These are phyloP conservation scores for Wallacemonas rigidus DNA, from an alignment of 208 protist genomes.

Conservation along the genomic window DNA sequence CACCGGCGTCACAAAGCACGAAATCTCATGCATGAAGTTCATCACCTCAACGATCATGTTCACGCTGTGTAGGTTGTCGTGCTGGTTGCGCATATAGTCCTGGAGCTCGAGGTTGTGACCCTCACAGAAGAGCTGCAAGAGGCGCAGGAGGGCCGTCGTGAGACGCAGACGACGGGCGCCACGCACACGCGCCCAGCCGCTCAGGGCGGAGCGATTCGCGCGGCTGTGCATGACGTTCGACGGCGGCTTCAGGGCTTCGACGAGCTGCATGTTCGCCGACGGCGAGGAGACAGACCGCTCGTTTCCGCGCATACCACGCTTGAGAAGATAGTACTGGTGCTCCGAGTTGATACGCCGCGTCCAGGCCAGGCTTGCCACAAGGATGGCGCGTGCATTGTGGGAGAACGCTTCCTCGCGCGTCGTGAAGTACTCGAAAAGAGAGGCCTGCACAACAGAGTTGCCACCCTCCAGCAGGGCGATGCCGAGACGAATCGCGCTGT, in stretches of 20 bases:
- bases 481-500: slow-evolving; percentile 62
- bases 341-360: slow-evolving; percentile 51
- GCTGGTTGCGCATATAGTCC: slow-evolving; percentile 89
- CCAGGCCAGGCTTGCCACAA: slow-evolving; percentile 51
- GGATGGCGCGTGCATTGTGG: slow-evolving; percentile 59
- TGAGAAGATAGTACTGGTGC: slow-evolving; percentile 69
- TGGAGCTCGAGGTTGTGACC: slow-evolving; percentile 88
- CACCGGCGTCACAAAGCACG: slow-evolving; percentile 45
- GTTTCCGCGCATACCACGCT: slow-evolving; percentile 38
- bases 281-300: slow-evolving; percentile 17
- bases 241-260: slow-evolving; percentile 35
- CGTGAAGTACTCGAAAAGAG: slow-evolving; percentile 63
- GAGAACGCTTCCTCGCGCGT: slow-evolving; percentile 78
- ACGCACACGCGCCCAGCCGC: slow-evolving; percentile 58
- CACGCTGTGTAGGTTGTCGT: slow-evolving; percentile 75
- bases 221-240: slow-evolving; percentile 14
- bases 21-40: slow-evolving; percentile 61
- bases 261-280: slow-evolving; percentile 47
- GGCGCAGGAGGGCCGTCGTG: slow-evolving; percentile 70
- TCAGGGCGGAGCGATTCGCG: slow-evolving; percentile 20
- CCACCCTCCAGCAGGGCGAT: slow-evolving; percentile 76
- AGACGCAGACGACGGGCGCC: slow-evolving; percentile 48
- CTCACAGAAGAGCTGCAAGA: slow-evolving; percentile 94
- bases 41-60: slow-evolving; percentile 86
- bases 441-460: slow-evolving; percentile 64